A percentile compares a stretch with the other conserved stretches of the same genome.
Evolutionary conservation across 345 rosid genomes (phyloP).

Genomic region (Firmiana major): DNA sequence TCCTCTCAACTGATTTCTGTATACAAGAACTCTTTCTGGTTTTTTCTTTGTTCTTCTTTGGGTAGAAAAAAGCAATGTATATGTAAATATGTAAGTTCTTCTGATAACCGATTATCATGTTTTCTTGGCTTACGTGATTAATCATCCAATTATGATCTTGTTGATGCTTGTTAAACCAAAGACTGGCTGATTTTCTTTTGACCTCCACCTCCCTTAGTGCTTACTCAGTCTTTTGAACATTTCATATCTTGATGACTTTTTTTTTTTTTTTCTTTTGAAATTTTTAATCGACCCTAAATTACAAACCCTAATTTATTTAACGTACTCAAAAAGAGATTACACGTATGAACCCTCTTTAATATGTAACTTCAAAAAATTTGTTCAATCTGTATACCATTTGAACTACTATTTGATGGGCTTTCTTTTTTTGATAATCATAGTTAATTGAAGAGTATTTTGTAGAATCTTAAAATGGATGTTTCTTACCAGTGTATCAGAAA

Average conservation of each 20-base stretch:
- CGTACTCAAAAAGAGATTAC: no score
- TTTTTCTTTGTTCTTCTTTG: not conserved
- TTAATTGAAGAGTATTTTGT: no score
- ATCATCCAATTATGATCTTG: conserved; percentile 15
- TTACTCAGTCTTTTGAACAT: not conserved
- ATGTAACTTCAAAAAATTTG: no score
- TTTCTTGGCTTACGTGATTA: conserved; percentile 1
- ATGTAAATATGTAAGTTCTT: conserved; percentile 35
- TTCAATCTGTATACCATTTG: no score
- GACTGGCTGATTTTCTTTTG: not conserved
- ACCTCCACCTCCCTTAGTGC: not conserved
- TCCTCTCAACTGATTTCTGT: conserved; percentile 16
- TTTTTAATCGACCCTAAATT: no score
- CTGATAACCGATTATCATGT: conserved; percentile 17
- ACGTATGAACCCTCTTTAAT: no score
- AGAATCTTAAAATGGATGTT: no score
- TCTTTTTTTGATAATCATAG: no score
- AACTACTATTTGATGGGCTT: no score
- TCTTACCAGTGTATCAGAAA: no score
- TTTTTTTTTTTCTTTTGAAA: not conserved
- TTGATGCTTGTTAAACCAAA: conserved; percentile 4
- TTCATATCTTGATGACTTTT: not conserved
- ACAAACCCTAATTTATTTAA: no score
- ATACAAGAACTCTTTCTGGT: not conserved
- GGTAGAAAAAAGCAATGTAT: conserved; percentile 35